Evolutionary conservation across 345 rosid genomes (phyloP).

Genomic region (Sapria himalayana): DNA sequence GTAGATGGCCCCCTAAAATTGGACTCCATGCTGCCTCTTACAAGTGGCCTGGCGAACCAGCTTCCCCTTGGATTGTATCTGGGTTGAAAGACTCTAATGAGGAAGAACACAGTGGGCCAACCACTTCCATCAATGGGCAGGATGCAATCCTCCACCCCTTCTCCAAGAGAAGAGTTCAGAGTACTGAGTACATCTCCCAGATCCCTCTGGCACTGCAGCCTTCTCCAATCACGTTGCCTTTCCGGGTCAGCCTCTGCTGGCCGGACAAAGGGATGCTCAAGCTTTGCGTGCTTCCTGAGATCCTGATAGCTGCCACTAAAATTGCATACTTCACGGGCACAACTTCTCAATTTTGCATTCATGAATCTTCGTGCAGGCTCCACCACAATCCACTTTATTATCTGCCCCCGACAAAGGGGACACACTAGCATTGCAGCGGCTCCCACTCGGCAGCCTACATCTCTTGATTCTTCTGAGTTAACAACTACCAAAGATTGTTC

Average conservation of each 20-base stretch:
- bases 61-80: slow-evolving; percentile 52
- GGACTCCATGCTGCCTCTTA: slow-evolving; percentile 49
- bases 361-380: slow-evolving; percentile 59
- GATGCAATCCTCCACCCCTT: slow-evolving; percentile 42
- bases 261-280: slow-evolving; percentile 60
- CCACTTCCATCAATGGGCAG: slow-evolving; percentile 48
- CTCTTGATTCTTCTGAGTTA: slow-evolving; percentile 19
- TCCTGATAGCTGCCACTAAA: slow-evolving; percentile 60
- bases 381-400: slow-evolving; percentile 59
- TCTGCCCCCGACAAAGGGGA: slow-evolving; percentile 76
- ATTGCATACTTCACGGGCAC: slow-evolving; percentile 70
- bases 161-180: slow-evolving; percentile 67
- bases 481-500: slow-evolving; percentile 18
- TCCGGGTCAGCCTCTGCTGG: slow-evolving; percentile 88
- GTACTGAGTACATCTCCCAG: slow-evolving; percentile 86
- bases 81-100: slow-evolving; percentile 63
- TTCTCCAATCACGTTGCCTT: slow-evolving; percentile 81
- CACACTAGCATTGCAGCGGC: slow-evolving; percentile 31
- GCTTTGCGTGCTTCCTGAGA: slow-evolving; percentile 83
- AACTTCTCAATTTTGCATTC: slow-evolving; percentile 71
- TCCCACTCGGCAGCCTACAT: slow-evolving; percentile 21
- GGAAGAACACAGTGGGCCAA: slow-evolving; percentile 73
- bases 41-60: slow-evolving; percentile 51
- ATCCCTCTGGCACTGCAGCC: slow-evolving; percentile 90
- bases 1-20: slow-evolving; percentile 48